A percentile compares a stretch with the other conserved stretches of the same genome.
These are phyloP conservation scores for Sporisorium scitamineum DNA, from an alignment of 1,284 basidiomycete genomes.

Conservation along the genomic window DNA sequence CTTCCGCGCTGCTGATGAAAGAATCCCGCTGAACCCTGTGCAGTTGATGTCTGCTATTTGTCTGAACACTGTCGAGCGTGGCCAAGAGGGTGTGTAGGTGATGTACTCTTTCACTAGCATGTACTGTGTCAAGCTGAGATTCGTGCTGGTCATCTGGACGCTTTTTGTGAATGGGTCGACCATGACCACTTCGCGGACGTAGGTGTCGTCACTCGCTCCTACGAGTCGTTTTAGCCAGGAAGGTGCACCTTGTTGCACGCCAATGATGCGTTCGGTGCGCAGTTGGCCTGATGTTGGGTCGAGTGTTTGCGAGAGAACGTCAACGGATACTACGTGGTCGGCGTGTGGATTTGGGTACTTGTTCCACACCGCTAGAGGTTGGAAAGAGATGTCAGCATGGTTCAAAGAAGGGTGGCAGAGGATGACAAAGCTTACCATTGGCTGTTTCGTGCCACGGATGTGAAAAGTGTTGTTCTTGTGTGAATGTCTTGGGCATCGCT, in stretches of 20 bases:
- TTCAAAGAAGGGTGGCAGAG: not conserved
- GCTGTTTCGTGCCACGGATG: conserved; percentile 43
- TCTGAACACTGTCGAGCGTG: conserved; percentile 72
- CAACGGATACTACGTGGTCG: conserved; percentile 89
- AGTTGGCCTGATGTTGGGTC: conserved; percentile 86
- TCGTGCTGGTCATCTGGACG: conserved; percentile 59
- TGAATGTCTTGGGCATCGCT: conserved; percentile 42
- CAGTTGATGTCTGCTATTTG: conserved; percentile 54
- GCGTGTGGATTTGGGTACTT: conserved; percentile 96
- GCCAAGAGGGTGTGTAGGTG: conserved; percentile 77
- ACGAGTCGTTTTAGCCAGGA: conserved; percentile 87
- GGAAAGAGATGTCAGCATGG: not conserved
- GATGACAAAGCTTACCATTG: conserved; percentile 31
- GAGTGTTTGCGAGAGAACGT: conserved; percentile 85
- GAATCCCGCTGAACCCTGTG: conserved; percentile 36
- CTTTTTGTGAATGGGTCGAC: conserved; percentile 64
- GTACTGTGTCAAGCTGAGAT: conserved; percentile 86
- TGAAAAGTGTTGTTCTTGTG: conserved; percentile 31
- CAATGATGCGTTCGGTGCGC: conserved; percentile 84
- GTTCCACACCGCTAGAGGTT: conserved; percentile 79
- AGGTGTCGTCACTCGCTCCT: conserved; percentile 90
- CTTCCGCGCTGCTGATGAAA: conserved; percentile 46
- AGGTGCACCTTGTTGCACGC: conserved; percentile 86
- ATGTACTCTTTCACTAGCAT: conserved; percentile 89
- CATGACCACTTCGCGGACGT: conserved; percentile 90